These are phyloP conservation scores for Kazachstania bromeliacearum DNA, from an alignment of 805 yeast genomes.

Conservation along the genomic window DNA sequence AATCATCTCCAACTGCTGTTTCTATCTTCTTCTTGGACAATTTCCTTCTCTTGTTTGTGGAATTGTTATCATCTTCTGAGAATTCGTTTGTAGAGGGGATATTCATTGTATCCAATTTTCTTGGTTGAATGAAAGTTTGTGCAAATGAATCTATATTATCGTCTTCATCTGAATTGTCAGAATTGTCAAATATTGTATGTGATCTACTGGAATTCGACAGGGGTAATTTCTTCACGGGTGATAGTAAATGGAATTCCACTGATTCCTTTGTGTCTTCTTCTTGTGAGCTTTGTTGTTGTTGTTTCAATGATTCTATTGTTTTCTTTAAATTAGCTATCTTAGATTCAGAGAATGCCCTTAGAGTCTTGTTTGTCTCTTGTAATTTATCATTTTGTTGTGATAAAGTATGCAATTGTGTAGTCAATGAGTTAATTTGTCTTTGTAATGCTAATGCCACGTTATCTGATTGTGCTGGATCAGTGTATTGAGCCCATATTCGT, in stretches of 20 bases:
- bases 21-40: constrained; percentile 7
- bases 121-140: neutral
- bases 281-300: constrained; percentile 1
- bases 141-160: constrained; percentile 4
- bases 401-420: constrained; percentile 25
- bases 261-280: constrained; percentile 5
- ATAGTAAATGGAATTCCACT: constrained; percentile 14
- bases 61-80: neutral
- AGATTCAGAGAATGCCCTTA: constrained; percentile 22
- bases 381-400: constrained; percentile 25
- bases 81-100: neutral
- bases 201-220: constrained; percentile 11
- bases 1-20: neutral
- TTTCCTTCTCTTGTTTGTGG: constrained; percentile 9
- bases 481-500: constrained; percentile 10
- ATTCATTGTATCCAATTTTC: neutral
- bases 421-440: constrained; percentile 28
- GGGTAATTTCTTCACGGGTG: constrained; percentile 15
- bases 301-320: constrained; percentile 22
- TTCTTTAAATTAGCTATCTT: constrained; percentile 28
- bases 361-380: constrained; percentile 27
- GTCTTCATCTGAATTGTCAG: constrained; percentile 2
- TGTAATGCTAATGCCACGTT: constrained; percentile 30
- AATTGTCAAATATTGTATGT: constrained; percentile 8
- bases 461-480: no score